Percentiles rank a stretch among this genome's conserved stretches.
phyloP scores from a whole-genome alignment of 768 basidiomycete species.

The Phlegmacium glaucopus region DNA sequence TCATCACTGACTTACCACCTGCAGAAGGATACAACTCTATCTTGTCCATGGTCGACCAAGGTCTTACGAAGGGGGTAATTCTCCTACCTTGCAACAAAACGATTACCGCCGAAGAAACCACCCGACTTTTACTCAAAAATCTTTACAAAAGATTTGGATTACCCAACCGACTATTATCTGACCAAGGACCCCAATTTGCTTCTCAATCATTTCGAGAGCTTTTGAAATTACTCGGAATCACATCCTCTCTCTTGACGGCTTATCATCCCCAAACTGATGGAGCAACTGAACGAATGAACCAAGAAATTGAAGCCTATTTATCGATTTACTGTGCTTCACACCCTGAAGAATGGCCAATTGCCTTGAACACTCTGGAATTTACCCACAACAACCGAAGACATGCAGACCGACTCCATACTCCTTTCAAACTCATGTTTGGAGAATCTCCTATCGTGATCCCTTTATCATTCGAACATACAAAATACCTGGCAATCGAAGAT shows the following conservation, averaged over 20 bases:
- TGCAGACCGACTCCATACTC: neutral
- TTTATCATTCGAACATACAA: neutral
- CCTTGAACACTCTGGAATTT: neutral
- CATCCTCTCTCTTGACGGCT: constrained; percentile 23
- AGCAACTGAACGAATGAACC: constrained; percentile 32
- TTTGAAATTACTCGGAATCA: constrained; percentile 9
- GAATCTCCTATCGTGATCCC: neutral
- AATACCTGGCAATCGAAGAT: neutral
- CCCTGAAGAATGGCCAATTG: neutral
- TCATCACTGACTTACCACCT: constrained; percentile 8
- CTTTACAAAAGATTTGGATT: constrained; percentile 24
- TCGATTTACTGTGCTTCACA: neutral
- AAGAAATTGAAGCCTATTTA: constrained; percentile 26
- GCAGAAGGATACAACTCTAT: constrained; percentile 3
- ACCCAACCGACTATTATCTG: constrained; percentile 19
- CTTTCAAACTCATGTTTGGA: constrained; percentile 5
- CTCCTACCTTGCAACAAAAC: constrained; percentile 14
- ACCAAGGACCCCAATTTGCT: constrained; percentile 27
- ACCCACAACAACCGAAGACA: constrained; percentile 1
- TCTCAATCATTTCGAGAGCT: constrained; percentile 24
- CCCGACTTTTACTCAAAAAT: constrained; percentile 14
- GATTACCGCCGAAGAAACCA: constrained; percentile 9
- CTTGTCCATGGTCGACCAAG: constrained; percentile 4
- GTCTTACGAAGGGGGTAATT: constrained; percentile 11
- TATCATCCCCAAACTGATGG: constrained; percentile 29